Evolutionary conservation across 2,329 filamentous ascomycete genomes (phyloP).

Genomic region (Venturia effusa): DNA sequence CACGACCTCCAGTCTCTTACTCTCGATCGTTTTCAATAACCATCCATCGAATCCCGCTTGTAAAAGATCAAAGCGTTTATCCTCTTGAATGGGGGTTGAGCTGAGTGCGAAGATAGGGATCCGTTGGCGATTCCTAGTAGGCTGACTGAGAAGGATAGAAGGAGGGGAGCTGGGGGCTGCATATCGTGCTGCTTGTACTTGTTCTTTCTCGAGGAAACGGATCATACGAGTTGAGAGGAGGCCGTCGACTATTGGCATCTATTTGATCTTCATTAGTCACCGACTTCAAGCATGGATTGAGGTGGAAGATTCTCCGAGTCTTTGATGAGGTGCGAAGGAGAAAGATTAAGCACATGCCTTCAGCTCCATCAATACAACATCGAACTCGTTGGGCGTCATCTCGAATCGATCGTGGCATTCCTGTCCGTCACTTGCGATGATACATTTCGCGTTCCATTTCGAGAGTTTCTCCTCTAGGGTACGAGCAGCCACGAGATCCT

Average conservation of each 20-base stretch:
- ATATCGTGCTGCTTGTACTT: not conserved
- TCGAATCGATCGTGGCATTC: conserved; percentile 1
- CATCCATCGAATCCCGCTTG: conserved; percentile 2
- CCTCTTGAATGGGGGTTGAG: not conserved
- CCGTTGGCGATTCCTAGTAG: not conserved
- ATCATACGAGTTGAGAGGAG: not conserved
- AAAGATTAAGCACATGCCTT: not conserved
- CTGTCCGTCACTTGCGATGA: not conserved
- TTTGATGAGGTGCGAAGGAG: not conserved
- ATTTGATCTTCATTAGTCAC: not conserved
- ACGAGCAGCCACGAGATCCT: not conserved
- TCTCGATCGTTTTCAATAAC: not conserved
- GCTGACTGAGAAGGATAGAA: not conserved
- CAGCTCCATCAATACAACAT: not conserved
- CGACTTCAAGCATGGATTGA: too few relatives aligned
- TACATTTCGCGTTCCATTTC: not conserved
- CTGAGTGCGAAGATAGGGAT: not conserved
- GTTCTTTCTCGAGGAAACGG: not conserved
- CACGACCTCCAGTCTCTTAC: not conserved
- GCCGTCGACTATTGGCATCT: not conserved
- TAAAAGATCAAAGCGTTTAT: not conserved
- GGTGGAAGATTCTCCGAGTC: too few relatives aligned
- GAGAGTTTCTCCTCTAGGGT: not conserved
- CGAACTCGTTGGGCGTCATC: not conserved
- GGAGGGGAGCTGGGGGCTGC: not conserved